Evolutionary conservation across 78 protist genomes (phyloP).

Genomic region (Dictyostelium intermedium): DNA sequence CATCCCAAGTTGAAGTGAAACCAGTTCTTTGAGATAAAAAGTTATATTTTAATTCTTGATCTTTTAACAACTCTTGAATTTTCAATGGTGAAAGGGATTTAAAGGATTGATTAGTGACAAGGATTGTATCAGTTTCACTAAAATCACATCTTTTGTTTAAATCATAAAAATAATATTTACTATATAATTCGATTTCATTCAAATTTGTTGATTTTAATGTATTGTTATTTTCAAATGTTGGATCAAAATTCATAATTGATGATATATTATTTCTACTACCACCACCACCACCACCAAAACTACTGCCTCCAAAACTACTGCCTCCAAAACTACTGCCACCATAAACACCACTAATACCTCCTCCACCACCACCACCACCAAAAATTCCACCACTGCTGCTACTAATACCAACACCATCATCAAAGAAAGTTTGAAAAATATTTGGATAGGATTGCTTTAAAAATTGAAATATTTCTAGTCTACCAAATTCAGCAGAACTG

Average conservation of each 20-base stretch:
- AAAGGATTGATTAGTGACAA: background rate
- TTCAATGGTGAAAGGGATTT: background rate
- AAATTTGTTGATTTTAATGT: background rate
- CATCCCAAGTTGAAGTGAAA: background rate
- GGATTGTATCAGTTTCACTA: background rate
- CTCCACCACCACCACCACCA: background rate
- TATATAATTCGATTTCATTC: background rate
- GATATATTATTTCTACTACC: background rate
- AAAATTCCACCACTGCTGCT: background rate
- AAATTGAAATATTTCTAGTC: background rate
- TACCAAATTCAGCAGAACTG: background rate
- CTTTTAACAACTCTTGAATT: background rate
- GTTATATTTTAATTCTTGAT: background rate
- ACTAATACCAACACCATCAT: background rate
- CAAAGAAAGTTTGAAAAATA: background rate
- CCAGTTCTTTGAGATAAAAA: background rate
- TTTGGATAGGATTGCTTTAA: background rate
- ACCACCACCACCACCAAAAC: background rate
- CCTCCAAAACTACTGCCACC: no score
- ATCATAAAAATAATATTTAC: background rate
- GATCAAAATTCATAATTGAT: background rate
- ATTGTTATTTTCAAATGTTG: background rate
- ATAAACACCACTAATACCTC: background rate
- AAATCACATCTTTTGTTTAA: background rate
- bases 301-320: background rate